Base-by-base conservation (phyloP, 768 basidiomycete genomes). In the Kwoniella heveanensis region DNA sequence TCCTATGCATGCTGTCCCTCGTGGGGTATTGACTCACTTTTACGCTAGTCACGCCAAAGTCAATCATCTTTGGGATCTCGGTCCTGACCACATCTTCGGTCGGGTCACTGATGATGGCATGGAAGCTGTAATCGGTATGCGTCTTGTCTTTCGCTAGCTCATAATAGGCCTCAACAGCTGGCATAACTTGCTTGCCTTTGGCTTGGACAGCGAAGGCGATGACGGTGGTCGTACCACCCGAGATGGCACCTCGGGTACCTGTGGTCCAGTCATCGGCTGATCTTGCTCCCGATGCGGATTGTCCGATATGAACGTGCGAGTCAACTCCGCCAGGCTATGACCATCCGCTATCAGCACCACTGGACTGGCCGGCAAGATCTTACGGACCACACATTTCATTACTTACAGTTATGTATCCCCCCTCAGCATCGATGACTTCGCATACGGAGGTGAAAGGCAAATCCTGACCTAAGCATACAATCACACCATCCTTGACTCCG, bases 221-320 rank as follows among this genome's bases (percentile, higher is more conserved):
- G 27, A 82, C 71, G n/a, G 78, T 80, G 1, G 81, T 82, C 0
- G 75, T 76, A 5, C 81, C 81, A 19, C 81, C 80, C 47, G 67
- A 62, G 17, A 77, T 64, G 1, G 79, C 79, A 29, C 72, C 75
- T n/a, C 77, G 68, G 2, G 79, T 77, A 0, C 78, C 81, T 0
- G 74, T 77, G 1, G 73, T 77, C 74, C 74, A 82, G 57, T 77
- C 69, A 54, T 82, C 81, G 1, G 77, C 79, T 19, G 62, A 60
- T 25, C 62, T 56, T 1, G 75, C 73, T n/a, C 72, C 75, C 1
- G 70, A 66, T 0, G 71, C 74, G 12, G 60, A 70, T 51, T 81
- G 81, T 5, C 72, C 75, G 52, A 82, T 69, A 59, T 82, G 81
- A 17, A 81, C 81, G 54, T 82, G 81, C 15, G 76, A 73, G 66